Base-by-base conservation (phyloP, 2,329 filamentous ascomycete genomes). In the Neocucurbitaria cava region DNA sequence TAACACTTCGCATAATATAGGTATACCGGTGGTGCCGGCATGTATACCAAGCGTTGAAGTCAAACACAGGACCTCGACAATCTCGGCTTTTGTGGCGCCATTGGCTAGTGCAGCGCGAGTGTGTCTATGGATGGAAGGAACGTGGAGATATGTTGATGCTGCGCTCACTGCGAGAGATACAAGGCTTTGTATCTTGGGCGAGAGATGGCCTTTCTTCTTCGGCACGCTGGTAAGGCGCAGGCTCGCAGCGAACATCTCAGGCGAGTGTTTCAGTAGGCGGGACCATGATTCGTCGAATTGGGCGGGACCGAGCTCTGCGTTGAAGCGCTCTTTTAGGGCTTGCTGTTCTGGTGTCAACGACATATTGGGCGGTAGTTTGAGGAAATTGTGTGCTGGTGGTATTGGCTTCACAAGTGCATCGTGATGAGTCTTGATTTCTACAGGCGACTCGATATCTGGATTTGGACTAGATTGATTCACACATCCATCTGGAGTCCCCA, bases 41-140 rank as follows among this genome's bases (percentile, higher is more conserved):
- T 82, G 79, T 10, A 82, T 81, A 0, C 80, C 79, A 6, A 82
- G 61, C 1, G 78, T 79, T 46, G 69, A 73, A 1, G 77, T 76
- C 17, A 82, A 56, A 52, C 78, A 78, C 3, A 82, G 71, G 1
- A 77, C 74, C 59, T 82, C 80, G 30, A 82, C 66, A n/a, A 82
- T 72, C 59, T 82, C 79, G 3, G 68, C 65, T 10, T 67, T 62
- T 0, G 70, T 75, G 0, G 80, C 80, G 3, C 80, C 80, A 17
- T 71, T 68, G 0, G 63, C 56, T 4, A 79, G 54, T 0, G 80
- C 80, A 0, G 70, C 69, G n/a, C 68, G 52, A 8, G 76, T 77
- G 56, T 81, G 74, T 10, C 71, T 64, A 15, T 75, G 73, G 20
- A 82, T 77, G 3, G 77, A 77, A 0, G 79, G 78, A 0, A 68